Base-by-base conservation (phyloP, 2,329 filamentous ascomycete genomes). In the Ophiostoma tasmaniense region DNA sequence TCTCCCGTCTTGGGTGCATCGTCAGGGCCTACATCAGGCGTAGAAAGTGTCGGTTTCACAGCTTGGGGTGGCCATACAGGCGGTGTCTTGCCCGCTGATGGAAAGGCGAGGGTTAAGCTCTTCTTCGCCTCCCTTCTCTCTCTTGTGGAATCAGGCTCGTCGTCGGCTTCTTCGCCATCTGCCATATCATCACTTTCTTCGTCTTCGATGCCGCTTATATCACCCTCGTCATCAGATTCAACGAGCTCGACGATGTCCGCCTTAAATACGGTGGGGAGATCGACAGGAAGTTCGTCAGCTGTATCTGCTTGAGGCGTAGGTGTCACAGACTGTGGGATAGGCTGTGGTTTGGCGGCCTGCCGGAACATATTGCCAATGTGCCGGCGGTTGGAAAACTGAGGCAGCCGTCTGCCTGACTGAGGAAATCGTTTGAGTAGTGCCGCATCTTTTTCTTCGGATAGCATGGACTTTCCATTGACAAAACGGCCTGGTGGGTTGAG, bases 351-450 rank as follows among this genome's bases (percentile, higher is more conserved):
- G 1, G 55, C 3, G 17, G 64, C 14, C 35, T 50, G 50, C 17
- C 65, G 70, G 76, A 98, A 97, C 95, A 99, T 98, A 75, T 96
- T 93, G 74, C 90, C 91, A 75, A 99, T 97, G 76, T 83, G 97
- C 73, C 87, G 86, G 25, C 95, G 87, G 70, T 89, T 89, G 75
- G 93, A 87, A 73, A 98, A 98, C 74, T 97, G 93, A 1, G 92
- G 90, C 69, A 97, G 90, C 11, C 96, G 83, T 75, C 88, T 92
- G 0, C 90, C 93, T 28, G 93, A 98, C 68, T 90, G 82, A 2
- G 90, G 85, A 70, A 87, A 78, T 14, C 91, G 86, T 66, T 85
- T 76, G 11, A 61, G 30, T 3, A 64, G 20, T 0, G 55, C 66
- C 0, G 64, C 39, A 13, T 73, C 72, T 8, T 68, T 13, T 10